These are phyloP conservation scores for Trichosporon sp. DNA, from an alignment of 1,284 basidiomycete species.

Conservation along the genomic window DNA sequence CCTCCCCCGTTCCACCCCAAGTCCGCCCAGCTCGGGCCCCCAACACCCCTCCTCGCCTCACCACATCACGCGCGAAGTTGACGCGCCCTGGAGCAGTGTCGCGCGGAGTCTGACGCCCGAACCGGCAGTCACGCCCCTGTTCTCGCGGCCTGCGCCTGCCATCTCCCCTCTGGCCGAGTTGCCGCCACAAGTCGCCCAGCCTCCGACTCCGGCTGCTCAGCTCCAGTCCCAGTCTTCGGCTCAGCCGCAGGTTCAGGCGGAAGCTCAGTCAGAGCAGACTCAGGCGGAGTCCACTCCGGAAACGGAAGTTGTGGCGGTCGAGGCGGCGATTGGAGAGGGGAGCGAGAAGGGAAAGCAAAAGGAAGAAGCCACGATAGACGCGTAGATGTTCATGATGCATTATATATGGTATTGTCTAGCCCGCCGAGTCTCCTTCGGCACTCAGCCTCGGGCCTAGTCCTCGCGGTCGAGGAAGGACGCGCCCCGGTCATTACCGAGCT, in stretches of 20 bases:
- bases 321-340: too few relatives aligned
- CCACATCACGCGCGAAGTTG: constrained; percentile 7
- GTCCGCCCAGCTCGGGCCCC: not conserved
- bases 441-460: constrained; percentile 53
- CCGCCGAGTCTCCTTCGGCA: too few relatives aligned
- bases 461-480: constrained; percentile 73
- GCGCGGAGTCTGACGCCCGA: not conserved
- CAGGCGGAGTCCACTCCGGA: not conserved
- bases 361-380: not conserved
- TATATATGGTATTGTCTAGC: constrained; percentile 12
- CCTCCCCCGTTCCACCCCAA: not conserved
- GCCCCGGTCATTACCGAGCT: constrained; percentile 68
- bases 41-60: not conserved
- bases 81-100: not conserved
- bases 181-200: not conserved
- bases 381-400: constrained; percentile 15
- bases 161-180: not conserved
- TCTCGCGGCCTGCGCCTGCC: not conserved
- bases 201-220: not conserved
- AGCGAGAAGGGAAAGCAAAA: too few relatives aligned
- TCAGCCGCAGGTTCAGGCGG: too few relatives aligned
- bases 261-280: not conserved
- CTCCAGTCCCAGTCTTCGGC: too few relatives aligned
- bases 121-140: not conserved
- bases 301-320: not conserved